Percentiles rank a stretch among this genome's conserved stretches.
These are phyloP conservation scores for Backusella australiensis DNA, from an alignment of 192 early-diverging fungal genomes.

Conservation along the genomic window DNA sequence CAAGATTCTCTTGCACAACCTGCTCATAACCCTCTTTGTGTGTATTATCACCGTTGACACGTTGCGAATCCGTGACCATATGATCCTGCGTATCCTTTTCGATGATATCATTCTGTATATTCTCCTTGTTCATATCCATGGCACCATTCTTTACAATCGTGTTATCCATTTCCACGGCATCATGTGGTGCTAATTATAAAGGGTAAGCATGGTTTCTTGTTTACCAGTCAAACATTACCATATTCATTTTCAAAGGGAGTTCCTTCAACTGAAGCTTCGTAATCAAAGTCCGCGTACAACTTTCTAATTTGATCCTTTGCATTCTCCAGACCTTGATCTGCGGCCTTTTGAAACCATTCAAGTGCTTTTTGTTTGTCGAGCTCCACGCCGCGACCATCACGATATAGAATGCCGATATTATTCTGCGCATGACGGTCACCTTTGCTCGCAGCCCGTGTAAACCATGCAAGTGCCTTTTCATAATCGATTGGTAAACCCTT, in stretches of 20 bases:
- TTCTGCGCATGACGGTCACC: neutral
- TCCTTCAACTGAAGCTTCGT: neutral
- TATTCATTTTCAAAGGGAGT: neutral
- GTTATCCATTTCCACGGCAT: neutral
- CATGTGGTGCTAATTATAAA: neutral
- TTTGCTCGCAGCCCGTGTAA: neutral
- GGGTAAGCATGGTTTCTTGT: neutral
- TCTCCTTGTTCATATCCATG: too few relatives aligned
- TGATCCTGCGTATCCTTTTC: too few relatives aligned
- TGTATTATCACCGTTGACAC: neutral
- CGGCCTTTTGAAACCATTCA: neutral
- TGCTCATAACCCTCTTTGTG: neutral
- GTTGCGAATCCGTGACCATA: too few relatives aligned
- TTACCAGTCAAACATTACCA: neutral
- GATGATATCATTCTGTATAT: too few relatives aligned
- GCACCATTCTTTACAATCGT: too few relatives aligned
- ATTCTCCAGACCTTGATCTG: neutral
- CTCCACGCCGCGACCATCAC: neutral
- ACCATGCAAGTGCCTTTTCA: neutral
- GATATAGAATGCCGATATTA: neutral
- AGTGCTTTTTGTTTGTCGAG: neutral
- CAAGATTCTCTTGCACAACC: neutral
- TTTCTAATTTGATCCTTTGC: neutral
- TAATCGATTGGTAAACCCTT: neutral
- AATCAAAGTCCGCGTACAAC: neutral